Conservation (phyloP, 1,139 yeast species). For the Geotrichum cucujoidarum region DNA sequence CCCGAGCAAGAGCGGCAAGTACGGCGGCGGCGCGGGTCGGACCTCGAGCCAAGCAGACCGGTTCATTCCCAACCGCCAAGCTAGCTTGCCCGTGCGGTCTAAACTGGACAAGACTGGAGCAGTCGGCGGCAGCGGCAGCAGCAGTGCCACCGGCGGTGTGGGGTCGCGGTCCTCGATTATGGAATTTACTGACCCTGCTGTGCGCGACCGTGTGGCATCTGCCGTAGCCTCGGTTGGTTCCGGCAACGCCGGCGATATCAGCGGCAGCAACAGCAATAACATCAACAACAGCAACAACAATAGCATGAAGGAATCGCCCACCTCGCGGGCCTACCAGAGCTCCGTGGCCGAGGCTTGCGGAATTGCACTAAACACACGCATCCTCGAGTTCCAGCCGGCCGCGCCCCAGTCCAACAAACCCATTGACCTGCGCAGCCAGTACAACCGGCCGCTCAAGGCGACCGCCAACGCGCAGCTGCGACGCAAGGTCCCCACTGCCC, state of each 20-base stretch:
- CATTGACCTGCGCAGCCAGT: constrained; percentile 45
- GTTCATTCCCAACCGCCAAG: constrained; percentile 49
- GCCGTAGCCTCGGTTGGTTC: constrained; percentile 16
- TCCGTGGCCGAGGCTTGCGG: constrained; percentile 96
- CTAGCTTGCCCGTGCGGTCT: constrained; percentile 41
- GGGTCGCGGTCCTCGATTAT: constrained; percentile 11
- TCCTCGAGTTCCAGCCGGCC: constrained; percentile 77
- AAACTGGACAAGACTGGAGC: constrained; percentile 32
- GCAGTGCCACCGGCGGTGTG: too few relatives aligned
- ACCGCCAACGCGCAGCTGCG: constrained; percentile 52
- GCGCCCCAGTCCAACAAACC: constrained; percentile 73
- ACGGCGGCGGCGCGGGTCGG: constrained; percentile 29
- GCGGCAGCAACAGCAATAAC: constrained; percentile 25
- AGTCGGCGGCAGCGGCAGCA: too few relatives aligned
- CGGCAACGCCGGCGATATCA: neutral
- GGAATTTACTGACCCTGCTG: constrained; percentile 8
- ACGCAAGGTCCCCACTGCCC: constrained; percentile 77
- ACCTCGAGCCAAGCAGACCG: constrained; percentile 38
- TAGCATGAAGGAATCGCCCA: constrained; percentile 20
- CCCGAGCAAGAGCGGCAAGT: constrained; percentile 23
- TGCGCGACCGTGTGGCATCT: constrained; percentile 6
- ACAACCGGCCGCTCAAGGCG: constrained; percentile 43
- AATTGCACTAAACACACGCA: constrained; percentile 73
- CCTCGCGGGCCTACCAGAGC: constrained; percentile 49
- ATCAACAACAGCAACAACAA: too few relatives aligned